Conservation (phyloP, 306 rosid genomes). For the Bauhinia variegata region DNA sequence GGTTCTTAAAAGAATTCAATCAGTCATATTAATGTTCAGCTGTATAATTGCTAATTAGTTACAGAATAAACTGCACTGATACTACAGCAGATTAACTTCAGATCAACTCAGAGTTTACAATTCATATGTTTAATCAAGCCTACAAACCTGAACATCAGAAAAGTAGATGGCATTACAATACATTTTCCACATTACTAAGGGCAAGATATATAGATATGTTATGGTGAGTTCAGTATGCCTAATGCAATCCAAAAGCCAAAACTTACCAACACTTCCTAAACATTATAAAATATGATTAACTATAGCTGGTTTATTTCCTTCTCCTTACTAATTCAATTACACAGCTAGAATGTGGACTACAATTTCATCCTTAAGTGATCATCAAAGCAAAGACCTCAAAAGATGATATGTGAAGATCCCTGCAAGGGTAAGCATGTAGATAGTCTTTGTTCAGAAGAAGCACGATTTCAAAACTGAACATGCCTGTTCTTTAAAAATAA, state of each 20-base stretch:
- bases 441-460: constrained; percentile 1
- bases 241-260: constrained; percentile 21
- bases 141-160: constrained; percentile 9
- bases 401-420: constrained; percentile 18
- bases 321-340: constrained; percentile 19
- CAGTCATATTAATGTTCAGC: background rate
- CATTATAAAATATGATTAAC: constrained; percentile 17
- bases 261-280: background rate
- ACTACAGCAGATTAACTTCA: background rate
- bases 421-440: background rate
- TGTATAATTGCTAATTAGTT: background rate
- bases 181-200: constrained; percentile 4
- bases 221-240: constrained; percentile 1
- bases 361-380: constrained; percentile 2
- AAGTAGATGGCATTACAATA: constrained; percentile 1
- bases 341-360: constrained; percentile 6
- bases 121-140: constrained; percentile 18
- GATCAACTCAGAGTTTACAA: background rate
- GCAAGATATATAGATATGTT: constrained; percentile 12
- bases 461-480: constrained; percentile 38
- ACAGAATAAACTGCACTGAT: background rate
- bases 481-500: constrained; percentile 97
- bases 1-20: constrained; percentile 7
- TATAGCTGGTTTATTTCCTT: constrained; percentile 10
- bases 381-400: constrained; percentile 8